Base-by-base conservation (phyloP, 176 grass and related monocot genomes). In the Puya raimondii region DNA sequence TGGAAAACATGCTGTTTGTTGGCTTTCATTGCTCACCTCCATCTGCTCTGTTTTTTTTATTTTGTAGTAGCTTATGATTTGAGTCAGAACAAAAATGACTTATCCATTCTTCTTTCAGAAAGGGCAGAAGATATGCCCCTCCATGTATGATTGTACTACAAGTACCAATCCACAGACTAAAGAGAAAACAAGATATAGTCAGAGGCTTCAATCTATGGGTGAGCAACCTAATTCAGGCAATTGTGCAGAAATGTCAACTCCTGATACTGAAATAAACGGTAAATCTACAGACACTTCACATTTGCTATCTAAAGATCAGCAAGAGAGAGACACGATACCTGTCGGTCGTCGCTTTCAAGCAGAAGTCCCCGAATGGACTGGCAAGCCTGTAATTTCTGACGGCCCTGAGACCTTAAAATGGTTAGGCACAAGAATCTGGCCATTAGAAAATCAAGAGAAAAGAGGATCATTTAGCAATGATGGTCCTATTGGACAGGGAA, bases 391-490 rank as follows among this genome's bases (percentile, higher is more conserved):
- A 78, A 77, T 13, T 72, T 81, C 75, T 16, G 48, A 61, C 21
- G 65, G 58, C 47, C 49, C 50, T 15, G 81, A 87, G 53, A 70
- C 81, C 11, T 48, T 74, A 56, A 88, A 91, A 85, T 91, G 84
- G 88, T 77, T 85, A 66, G 85, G 88, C 47, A 87, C 84, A 76
- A 74, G 54, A 52, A 50, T 82, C 64, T 91, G 84, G 81, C 79
- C 84, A 81, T 76, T 33, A 9, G 69, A 67, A 84, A 84, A 81
- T 79, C 72, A 52, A 20, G 68, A 76, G 6, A 58, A 51, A 10
- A 64, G 42, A 64, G 29, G n/a, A 53, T 52, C 23, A 50, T 49
- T 71, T 73, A 21, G 54, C 13, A 0, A 53, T 57, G 51, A 53
- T 57, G 51, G 72, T 54, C 69, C 26, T 70, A 75, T 91, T 64